Conservation (phyloP, 345 rosid species). For the Lepidium didymum region DNA sequence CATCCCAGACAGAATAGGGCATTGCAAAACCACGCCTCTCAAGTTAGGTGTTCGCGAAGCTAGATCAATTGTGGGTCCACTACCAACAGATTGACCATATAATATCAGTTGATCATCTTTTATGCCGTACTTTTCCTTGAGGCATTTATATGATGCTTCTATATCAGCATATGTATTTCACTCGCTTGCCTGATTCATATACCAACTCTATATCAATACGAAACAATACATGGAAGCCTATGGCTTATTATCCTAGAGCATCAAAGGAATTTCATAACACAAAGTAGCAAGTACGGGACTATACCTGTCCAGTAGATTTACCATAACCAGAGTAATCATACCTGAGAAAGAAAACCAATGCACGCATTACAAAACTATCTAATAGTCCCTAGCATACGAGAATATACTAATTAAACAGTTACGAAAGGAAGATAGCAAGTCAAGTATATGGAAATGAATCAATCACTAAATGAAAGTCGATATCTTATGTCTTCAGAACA, state of each 20-base stretch:
- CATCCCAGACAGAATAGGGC: conserved; percentile 89
- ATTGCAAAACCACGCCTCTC: conserved; percentile 77
- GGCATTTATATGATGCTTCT: conserved; percentile 76
- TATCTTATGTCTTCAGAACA: background rate
- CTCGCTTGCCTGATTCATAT: conserved; percentile 71
- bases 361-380: background rate
- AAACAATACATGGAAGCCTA: background rate
- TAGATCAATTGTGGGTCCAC: conserved; percentile 88
- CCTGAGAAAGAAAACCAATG: conserved; percentile 33
- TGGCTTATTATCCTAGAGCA: background rate
- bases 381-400: background rate
- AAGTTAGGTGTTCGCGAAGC: conserved; percentile 73
- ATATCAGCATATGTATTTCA: conserved; percentile 81
- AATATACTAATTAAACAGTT: background rate
- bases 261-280: background rate
- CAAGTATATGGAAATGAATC: background rate
- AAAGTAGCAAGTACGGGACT: background rate
- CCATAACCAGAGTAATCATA: conserved; percentile 98
- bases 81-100: conserved; percentile 94
- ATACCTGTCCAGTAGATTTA: conserved; percentile 88
- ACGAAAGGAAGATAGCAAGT: background rate
- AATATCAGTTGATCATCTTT: conserved; percentile 73
- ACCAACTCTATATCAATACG: background rate
- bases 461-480: background rate
- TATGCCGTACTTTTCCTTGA: conserved; percentile 63